phyloP scores from a whole-genome alignment of 164 flowering plant genomes.

The Brasenia schreberi region DNA sequence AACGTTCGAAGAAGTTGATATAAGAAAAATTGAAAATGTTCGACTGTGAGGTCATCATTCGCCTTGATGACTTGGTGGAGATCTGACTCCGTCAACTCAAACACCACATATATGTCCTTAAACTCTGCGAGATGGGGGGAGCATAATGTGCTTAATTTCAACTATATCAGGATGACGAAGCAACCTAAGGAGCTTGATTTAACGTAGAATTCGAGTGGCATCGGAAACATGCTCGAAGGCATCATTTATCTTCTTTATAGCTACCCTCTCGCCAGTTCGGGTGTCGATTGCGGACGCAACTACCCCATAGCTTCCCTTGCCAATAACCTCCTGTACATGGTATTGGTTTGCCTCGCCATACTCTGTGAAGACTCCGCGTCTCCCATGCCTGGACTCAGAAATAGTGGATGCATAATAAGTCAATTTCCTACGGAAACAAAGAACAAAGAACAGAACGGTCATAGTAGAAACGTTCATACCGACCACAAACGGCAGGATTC shows the following conservation, averaged over 20 bases:
- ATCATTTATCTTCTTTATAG: constrained; percentile 72
- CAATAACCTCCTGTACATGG: constrained; percentile 74
- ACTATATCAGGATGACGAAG: constrained; percentile 76
- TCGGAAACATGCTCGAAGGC: constrained; percentile 57
- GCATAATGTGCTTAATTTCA: constrained; percentile 83
- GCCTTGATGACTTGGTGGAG: constrained; percentile 81
- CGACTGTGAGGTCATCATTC: constrained; percentile 72
- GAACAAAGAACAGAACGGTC: too few species aligned
- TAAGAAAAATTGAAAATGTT: constrained; percentile 70
- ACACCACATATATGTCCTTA: constrained; percentile 78
- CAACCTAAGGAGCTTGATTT: constrained; percentile 74
- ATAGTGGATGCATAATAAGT: too few species aligned
- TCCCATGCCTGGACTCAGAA: constrained; percentile 14
- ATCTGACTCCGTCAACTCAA: constrained; percentile 92
- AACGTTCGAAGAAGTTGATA: constrained; percentile 85
- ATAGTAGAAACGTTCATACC: too few species aligned
- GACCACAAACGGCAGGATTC: too few species aligned
- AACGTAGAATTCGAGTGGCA: constrained; percentile 36
- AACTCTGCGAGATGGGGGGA: constrained; percentile 80
- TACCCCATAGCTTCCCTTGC: constrained; percentile 87
- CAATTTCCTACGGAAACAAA: too few species aligned
- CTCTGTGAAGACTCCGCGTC: constrained; percentile 74
- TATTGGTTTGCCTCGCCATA: constrained; percentile 79
- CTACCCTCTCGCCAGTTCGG: constrained; percentile 79
- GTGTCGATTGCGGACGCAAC: constrained; percentile 78